phyloP scores from a whole-genome alignment of 352 stramenopile species.

The Phytopythium ostracodes region DNA sequence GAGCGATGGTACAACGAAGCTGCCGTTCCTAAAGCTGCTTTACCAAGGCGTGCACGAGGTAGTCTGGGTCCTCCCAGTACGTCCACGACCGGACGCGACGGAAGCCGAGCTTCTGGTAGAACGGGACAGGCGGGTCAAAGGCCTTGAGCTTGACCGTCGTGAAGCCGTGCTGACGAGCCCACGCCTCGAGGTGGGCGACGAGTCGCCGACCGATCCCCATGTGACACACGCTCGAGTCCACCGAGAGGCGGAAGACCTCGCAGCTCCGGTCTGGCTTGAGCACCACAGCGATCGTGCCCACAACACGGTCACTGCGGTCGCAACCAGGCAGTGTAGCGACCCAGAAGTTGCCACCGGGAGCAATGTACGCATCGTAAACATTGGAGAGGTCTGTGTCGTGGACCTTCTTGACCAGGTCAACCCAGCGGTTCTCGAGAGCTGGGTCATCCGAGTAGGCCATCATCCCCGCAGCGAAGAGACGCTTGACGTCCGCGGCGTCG shows the following conservation, averaged over 20 bases:
- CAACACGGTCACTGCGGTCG: slow-evolving; percentile 14
- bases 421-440: slow-evolving; percentile 12
- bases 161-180: slow-evolving; percentile 18
- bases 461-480: slow-evolving; percentile 39
- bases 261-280: slow-evolving; percentile 11
- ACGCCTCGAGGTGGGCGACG: slow-evolving; percentile 19
- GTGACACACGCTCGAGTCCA: slow-evolving; percentile 17
- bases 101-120: slow-evolving; percentile 37
- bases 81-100: slow-evolving; percentile 15
- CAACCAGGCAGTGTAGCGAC: slow-evolving; percentile 20
- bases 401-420: slow-evolving; percentile 24
- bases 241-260: slow-evolving; percentile 27
- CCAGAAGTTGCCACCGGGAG: slow-evolving; percentile 41
- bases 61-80: slow-evolving; percentile 25
- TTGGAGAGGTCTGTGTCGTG: slow-evolving; percentile 29
- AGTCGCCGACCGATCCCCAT: slow-evolving; percentile 23
- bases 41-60: slow-evolving; percentile 21
- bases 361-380: slow-evolving; percentile 27
- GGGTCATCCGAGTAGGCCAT: slow-evolving; percentile 26
- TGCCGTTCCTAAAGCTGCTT: slow-evolving; percentile 12
- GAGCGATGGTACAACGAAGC: no score
- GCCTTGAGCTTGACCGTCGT: slow-evolving; percentile 14
- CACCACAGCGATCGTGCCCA: slow-evolving; percentile 22
- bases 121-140: slow-evolving; percentile 13
- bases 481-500: slow-evolving; percentile 23